Evolutionary conservation across 2,329 filamentous ascomycete genomes (phyloP).

Genomic region (Monilinia laxa): DNA sequence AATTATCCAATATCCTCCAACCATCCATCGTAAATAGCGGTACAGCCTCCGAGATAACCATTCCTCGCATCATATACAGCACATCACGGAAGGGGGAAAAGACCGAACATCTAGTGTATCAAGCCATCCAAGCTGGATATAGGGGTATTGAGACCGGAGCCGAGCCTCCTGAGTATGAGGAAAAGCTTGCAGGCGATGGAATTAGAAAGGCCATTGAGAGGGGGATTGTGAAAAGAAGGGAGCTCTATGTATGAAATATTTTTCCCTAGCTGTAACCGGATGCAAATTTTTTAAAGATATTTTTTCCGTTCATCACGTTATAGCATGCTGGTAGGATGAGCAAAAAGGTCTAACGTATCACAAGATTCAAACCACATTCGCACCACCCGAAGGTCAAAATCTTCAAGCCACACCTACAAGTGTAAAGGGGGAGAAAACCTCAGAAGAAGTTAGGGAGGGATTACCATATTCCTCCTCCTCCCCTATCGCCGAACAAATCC

Average conservation of each 20-base stretch:
- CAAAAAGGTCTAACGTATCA: neutral
- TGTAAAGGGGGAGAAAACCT: neutral
- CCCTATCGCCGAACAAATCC: constrained; percentile 63
- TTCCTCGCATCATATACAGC: constrained; percentile 67
- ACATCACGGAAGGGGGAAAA: constrained; percentile 81
- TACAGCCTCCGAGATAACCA: constrained; percentile 34
- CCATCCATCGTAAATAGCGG: constrained; percentile 9
- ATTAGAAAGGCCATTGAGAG: constrained; percentile 60
- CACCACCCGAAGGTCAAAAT: constrained; percentile 62
- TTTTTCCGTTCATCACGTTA: neutral
- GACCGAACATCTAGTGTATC: constrained; percentile 65
- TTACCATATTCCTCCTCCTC: constrained; percentile 62
- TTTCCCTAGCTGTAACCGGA: neutral
- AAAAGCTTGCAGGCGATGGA: constrained; percentile 67
- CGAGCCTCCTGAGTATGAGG: constrained; percentile 76
- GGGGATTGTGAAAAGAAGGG: constrained; percentile 56
- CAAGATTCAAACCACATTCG: constrained; percentile 83
- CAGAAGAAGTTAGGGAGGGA: too few relatives aligned
- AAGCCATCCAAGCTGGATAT: constrained; percentile 68
- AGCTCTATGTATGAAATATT: constrained; percentile 58
- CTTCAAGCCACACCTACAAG: constrained; percentile 41
- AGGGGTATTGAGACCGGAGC: constrained; percentile 74
- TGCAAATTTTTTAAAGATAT: neutral
- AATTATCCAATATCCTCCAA: neutral
- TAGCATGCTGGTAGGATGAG: neutral